Evolutionary conservation across 2,329 filamentous ascomycete genomes (phyloP).

Genomic region (Fusarium sp.): DNA sequence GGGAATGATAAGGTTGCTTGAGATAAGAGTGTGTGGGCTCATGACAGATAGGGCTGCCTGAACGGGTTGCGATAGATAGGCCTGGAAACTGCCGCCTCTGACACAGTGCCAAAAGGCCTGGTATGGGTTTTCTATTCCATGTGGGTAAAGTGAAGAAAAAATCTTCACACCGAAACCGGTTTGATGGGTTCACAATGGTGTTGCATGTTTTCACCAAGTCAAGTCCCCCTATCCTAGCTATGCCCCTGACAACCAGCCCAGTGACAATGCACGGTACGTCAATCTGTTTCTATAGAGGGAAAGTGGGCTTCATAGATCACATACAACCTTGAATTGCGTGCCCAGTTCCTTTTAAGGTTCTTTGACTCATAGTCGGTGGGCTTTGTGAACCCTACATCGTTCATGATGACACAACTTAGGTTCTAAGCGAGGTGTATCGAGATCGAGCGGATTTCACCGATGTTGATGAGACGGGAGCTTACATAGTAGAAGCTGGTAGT

Average conservation of each 20-base stretch:
- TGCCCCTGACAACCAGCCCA: slow-evolving; percentile 3
- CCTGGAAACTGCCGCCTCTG: neutral
- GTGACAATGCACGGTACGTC: slow-evolving; percentile 15
- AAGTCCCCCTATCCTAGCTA: neutral
- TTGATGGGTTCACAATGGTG: slow-evolving; percentile 22
- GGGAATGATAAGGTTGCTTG: slow-evolving; percentile 20
- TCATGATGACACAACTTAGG: neutral
- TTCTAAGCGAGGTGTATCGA: neutral
- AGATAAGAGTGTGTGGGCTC: slow-evolving; percentile 30
- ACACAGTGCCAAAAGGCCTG: slow-evolving; percentile 8
- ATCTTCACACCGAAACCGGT: slow-evolving; percentile 14
- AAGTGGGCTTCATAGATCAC: slow-evolving; percentile 26
- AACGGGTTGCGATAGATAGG: neutral
- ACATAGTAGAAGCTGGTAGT: neutral
- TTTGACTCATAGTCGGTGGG: slow-evolving; percentile 5
- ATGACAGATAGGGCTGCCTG: slow-evolving; percentile 9
- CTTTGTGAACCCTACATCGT: neutral
- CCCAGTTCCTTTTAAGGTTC: neutral
- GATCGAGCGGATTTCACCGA: neutral
- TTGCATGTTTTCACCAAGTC: slow-evolving; percentile 9
- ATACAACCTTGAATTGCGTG: neutral
- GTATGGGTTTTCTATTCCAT: neutral
- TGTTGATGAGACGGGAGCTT: neutral
- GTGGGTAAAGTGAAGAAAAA: slow-evolving; percentile 15
- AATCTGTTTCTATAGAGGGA: slow-evolving; percentile 19